Base-by-base conservation (phyloP, 1,284 basidiomycete genomes). In the Irpex sp. region DNA sequence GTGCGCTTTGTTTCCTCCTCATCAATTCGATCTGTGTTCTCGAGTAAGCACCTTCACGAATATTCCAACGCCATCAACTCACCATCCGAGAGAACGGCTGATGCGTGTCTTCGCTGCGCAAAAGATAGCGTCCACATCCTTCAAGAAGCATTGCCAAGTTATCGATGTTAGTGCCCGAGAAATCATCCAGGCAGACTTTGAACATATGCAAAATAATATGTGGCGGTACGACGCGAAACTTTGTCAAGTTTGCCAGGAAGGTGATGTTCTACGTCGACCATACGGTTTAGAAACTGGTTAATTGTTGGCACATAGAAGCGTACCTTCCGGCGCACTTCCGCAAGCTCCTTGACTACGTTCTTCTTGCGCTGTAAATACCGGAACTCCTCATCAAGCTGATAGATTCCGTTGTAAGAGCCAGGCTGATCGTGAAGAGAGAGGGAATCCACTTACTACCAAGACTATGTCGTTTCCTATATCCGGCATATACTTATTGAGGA, bases 181-280 rank as follows among this genome's bases (percentile, higher is more conserved):
- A 96, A 74, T 98, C 96, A 72, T 98, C 97, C 69, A 99, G 79
- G 75, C 94, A 97, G 56, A 97, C 93, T 85, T 98, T 98, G 81
- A 97, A 92, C 67, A 94, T 92, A 74, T 99, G 96, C 58, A 99
- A 81, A 70, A 98, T 96, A 62, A 96, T 82, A 74, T 98, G 95
- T 0, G 91, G 81, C 7, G 95, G 96, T 6, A 97, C 92, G n/a
- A 99, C 88, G 54, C 86, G 83, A 78, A 99, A 99, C 78, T 99
- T 99, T 37, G 96, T 96, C 70, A 99, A 79, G 74, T 94, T 97
- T 2, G 93, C 92, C 61, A 97, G 77, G 79, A 92, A 99, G 13
- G 88, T 85, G 37, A 93, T 86, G 71, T 98, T 99, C 93, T 97
- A 72, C 4, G 38, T 4, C 59, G 48, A 40, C 17, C 26, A 26